Percentiles rank a stretch among this genome's conserved stretches.
Evolutionary conservation across 2,329 filamentous ascomycete genomes (phyloP).

Genomic region (Monosporascus sp.): DNA sequence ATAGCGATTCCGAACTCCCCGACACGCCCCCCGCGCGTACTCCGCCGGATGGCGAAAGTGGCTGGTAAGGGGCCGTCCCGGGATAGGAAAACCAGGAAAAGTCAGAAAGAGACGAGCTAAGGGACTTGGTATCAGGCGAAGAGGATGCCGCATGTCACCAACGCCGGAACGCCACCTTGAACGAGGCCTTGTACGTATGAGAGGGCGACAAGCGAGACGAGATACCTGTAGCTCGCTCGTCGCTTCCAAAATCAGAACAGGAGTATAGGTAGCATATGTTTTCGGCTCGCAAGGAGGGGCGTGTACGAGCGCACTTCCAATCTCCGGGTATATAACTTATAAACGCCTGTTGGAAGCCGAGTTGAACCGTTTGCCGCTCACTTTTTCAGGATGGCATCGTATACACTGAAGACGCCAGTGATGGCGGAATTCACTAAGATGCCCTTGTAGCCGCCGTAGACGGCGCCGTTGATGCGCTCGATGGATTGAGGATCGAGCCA

Average conservation of each 20-base stretch:
- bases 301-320: not conserved
- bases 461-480: constrained; percentile 56
- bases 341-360: no score
- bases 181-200: not conserved
- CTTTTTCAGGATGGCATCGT: constrained; percentile 72
- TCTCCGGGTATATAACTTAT: not conserved
- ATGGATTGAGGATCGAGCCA: constrained; percentile 57
- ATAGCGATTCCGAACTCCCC: no score
- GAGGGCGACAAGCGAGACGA: not conserved
- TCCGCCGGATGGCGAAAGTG: no score
- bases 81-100: no score
- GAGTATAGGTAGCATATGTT: not conserved
- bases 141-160: not conserved
- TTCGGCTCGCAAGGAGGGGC: not conserved
- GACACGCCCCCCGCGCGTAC: no score
- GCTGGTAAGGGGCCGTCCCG: no score
- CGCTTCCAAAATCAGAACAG: not conserved
- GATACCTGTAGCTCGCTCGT: not conserved
- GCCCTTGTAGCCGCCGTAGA: constrained; percentile 69
- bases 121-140: not conserved
- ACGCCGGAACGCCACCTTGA: not conserved
- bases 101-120: not conserved
- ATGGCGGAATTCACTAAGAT: constrained; percentile 65
- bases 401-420: constrained; percentile 64
- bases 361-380: constrained; percentile 26